Evolutionary conservation across 2,329 filamentous ascomycete genomes (phyloP).

Genomic region (Dothideomycetes sp.): DNA sequence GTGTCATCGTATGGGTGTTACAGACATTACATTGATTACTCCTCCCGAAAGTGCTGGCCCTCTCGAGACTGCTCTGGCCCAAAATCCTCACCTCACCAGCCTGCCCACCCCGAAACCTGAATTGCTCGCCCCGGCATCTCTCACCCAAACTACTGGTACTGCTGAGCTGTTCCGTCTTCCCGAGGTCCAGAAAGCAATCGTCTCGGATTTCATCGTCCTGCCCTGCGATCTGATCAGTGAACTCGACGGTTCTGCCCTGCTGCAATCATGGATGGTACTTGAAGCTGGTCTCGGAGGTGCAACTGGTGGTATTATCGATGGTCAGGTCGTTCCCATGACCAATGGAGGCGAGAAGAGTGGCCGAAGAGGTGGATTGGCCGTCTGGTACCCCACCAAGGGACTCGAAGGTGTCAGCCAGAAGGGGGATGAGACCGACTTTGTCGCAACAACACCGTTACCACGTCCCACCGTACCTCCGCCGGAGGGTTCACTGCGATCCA

Average conservation of each 20-base stretch:
- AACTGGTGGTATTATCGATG: constrained; percentile 43
- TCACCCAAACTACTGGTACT: constrained; percentile 80
- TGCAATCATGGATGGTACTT: constrained; percentile 88
- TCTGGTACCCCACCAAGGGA: constrained; percentile 83
- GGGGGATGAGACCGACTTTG: constrained; percentile 86
- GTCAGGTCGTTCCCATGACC: constrained; percentile 37
- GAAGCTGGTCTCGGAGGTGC: constrained; percentile 58
- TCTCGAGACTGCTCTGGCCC: constrained; percentile 61
- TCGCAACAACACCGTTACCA: constrained; percentile 64
- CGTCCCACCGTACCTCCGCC: constrained; percentile 48
- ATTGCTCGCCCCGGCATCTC: constrained; percentile 63
- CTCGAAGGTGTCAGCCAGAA: constrained; percentile 61
- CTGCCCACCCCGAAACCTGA: constrained; percentile 65
- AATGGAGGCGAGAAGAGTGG: constrained; percentile 48
- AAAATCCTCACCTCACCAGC: constrained; percentile 66
- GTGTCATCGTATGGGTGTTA: constrained; percentile 72
- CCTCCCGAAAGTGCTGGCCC: constrained; percentile 51
- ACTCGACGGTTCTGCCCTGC: constrained; percentile 67
- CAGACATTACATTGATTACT: constrained; percentile 52
- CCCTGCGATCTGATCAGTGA: constrained; percentile 93
- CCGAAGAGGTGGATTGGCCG: constrained; percentile 69
- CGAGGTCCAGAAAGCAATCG: constrained; percentile 70
- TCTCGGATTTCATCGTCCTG: constrained; percentile 77
- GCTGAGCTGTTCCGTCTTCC: constrained; percentile 78
- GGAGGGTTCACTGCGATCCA: constrained; percentile 55